Conservation (phyloP, 768 basidiomycete species). For the Podaxis sp. region DNA sequence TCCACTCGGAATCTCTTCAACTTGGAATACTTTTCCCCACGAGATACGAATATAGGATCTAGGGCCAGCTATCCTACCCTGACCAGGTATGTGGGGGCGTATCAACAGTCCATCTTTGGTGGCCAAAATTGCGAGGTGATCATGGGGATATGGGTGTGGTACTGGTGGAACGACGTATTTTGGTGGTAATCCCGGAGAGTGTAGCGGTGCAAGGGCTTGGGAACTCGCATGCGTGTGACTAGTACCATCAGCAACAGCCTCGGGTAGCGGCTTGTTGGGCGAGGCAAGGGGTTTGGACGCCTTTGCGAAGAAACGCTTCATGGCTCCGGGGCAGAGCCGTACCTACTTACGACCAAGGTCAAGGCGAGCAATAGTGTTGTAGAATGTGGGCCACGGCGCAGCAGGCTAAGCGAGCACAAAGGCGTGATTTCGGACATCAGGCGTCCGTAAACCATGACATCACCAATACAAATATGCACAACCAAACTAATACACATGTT, state of each 20-base stretch:
- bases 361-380: background rate
- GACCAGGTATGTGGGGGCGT: constrained; percentile 48
- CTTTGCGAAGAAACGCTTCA: constrained; percentile 45
- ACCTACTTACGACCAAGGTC: background rate
- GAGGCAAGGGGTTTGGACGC: constrained; percentile 35
- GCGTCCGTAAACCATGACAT: constrained; percentile 6
- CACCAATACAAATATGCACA: constrained; percentile 5
- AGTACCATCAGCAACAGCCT: background rate
- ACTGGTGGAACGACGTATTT: constrained; percentile 65
- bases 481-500: constrained; percentile 13
- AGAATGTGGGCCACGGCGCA: background rate
- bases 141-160: constrained; percentile 75
- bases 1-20: constrained; percentile 49
- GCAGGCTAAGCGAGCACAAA: background rate
- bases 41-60: constrained; percentile 33
- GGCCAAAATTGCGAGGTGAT: constrained; percentile 61
- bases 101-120: constrained; percentile 67
- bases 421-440: constrained; percentile 1
- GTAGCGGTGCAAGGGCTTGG: constrained; percentile 7
- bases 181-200: constrained; percentile 49
- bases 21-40: constrained; percentile 58
- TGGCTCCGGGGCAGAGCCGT: constrained; percentile 15
- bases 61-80: constrained; percentile 19
- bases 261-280: constrained; percentile 1
- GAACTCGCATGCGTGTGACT: background rate